Conservation (phyloP, 2,329 filamentous ascomycete genomes). For the Tolypocladium inflatum region DNA sequence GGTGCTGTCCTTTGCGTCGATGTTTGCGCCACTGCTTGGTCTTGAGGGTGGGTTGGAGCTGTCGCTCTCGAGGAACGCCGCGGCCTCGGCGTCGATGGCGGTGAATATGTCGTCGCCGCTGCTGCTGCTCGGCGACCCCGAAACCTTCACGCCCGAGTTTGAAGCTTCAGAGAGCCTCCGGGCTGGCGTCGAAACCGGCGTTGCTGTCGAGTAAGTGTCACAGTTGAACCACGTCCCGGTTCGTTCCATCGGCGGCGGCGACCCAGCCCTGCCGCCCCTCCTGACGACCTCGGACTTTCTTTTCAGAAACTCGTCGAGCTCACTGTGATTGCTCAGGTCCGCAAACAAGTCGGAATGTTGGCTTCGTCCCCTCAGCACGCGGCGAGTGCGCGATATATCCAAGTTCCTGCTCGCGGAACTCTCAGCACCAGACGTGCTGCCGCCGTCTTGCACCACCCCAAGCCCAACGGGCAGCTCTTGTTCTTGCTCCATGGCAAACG, state of each 20-base stretch:
- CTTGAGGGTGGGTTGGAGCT: background rate
- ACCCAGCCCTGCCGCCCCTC: background rate
- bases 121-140: conserved; percentile 3
- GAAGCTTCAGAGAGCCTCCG: background rate
- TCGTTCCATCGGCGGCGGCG: background rate
- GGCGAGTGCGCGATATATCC: background rate
- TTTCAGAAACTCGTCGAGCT: conserved; percentile 7
- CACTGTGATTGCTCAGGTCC: conserved; percentile 7
- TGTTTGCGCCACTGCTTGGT: background rate
- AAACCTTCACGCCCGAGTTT: no score
- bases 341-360: conserved; percentile 6
- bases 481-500: background rate
- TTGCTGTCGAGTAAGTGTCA: background rate
- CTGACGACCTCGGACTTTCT: background rate
- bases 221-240: background rate
- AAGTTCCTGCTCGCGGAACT: background rate
- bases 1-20: background rate
- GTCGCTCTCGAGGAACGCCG: conserved; percentile 1
- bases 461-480: background rate
- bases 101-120: conserved; percentile 3
- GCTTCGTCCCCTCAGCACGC: background rate
- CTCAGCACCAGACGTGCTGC: background rate
- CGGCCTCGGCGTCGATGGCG: conserved; percentile 6
- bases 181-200: background rate
- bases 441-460: background rate